Conservation (phyloP, 2,329 filamentous ascomycete genomes). For the Ceratocystis lukuohia region DNA sequence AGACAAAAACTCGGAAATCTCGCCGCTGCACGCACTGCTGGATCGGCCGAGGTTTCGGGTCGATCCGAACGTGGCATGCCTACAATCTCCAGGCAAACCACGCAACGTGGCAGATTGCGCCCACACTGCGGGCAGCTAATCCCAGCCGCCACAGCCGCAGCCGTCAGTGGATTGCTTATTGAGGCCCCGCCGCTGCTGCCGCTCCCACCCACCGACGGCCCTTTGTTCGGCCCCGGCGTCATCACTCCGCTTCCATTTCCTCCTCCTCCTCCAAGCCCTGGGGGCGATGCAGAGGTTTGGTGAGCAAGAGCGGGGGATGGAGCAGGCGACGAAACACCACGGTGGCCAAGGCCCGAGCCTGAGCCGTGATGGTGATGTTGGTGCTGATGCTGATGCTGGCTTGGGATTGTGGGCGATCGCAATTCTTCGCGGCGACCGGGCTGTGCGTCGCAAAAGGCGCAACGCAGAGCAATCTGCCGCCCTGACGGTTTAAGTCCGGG, state of each 20-base stretch:
- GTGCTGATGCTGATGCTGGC: constrained; percentile 20
- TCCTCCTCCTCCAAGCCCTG: background rate
- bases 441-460: constrained; percentile 59
- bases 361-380: constrained; percentile 16
- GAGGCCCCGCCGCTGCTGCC: constrained; percentile 21
- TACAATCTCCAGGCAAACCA: constrained; percentile 53
- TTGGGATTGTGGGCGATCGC: constrained; percentile 28
- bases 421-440: constrained; percentile 26
- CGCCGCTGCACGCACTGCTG: constrained; percentile 35
- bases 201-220: constrained; percentile 16
- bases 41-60: constrained; percentile 39
- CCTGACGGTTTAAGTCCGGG: constrained; percentile 52
- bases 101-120: constrained; percentile 52
- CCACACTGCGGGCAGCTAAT: constrained; percentile 55
- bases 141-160: constrained; percentile 44
- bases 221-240: background rate
- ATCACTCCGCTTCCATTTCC: background rate
- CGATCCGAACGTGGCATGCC: constrained; percentile 49
- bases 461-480: constrained; percentile 60
- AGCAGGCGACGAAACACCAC: background rate
- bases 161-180: constrained; percentile 40
- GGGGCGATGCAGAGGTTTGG: constrained; percentile 10
- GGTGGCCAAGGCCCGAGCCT: background rate
- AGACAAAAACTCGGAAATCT: constrained; percentile 57
- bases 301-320: background rate